These are phyloP conservation scores for Xylaria sp. DNA, from an alignment of 2,329 filamentous ascomycete species.

Conservation along the genomic window DNA sequence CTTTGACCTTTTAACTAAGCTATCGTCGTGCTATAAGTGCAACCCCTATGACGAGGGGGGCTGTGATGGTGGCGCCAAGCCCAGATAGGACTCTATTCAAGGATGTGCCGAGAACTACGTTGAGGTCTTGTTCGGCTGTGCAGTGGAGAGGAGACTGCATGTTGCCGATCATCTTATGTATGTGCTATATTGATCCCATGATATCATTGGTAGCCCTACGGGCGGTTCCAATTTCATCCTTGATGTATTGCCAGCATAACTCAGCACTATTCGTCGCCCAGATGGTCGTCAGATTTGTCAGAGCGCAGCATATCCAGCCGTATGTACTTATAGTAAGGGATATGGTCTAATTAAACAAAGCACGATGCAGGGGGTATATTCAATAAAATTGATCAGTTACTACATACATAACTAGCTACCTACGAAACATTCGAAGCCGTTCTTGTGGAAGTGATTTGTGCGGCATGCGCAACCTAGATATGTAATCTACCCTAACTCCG, in stretches of 20 bases:
- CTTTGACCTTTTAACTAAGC: slow-evolving; percentile 9
- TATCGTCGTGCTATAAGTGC: not conserved
- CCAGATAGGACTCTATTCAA: not conserved
- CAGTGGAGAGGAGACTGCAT: slow-evolving; percentile 7
- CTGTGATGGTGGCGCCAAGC: slow-evolving; percentile 26
- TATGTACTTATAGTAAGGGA: too few species aligned
- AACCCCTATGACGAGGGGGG: slow-evolving; percentile 11
- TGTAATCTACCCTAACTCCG: slow-evolving; percentile 42
- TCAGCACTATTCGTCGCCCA: not conserved
- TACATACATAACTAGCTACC: slow-evolving; percentile 40
- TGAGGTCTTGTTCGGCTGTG: slow-evolving; percentile 22
- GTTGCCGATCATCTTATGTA: slow-evolving; percentile 12
- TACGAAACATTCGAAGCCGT: slow-evolving; percentile 31
- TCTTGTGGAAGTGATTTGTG: slow-evolving; percentile 22
- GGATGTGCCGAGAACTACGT: not conserved
- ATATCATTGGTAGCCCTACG: slow-evolving; percentile 29
- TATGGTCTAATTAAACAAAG: not conserved
- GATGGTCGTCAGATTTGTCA: not conserved
- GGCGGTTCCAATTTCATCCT: not conserved
- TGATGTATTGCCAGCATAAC: not conserved
- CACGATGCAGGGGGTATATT: not conserved
- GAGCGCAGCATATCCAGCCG: not conserved
- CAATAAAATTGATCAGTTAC: slow-evolving; percentile 27
- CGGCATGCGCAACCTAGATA: slow-evolving; percentile 26
- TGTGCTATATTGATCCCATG: not conserved